Base-by-base conservation (phyloP, 2,329 filamentous ascomycete species). In the Aspergillus ustus region DNA sequence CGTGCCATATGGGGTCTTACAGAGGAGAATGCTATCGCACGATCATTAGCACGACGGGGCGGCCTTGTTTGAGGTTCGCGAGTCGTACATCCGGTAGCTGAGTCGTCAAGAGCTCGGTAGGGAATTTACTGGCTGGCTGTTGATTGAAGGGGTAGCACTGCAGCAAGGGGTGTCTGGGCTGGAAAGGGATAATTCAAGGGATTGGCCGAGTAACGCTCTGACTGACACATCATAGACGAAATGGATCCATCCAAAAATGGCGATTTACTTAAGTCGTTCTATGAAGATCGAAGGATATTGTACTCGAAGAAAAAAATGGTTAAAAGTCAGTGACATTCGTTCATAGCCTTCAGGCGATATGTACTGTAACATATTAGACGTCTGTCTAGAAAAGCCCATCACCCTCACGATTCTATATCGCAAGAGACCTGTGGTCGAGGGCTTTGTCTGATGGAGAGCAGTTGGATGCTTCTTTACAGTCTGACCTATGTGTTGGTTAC, bases 381-480 rank as follows among this genome's bases (percentile, higher is more conserved):
- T 56, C 46, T 44, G 52, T 59, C 45, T 53, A 52, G 43, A 48
- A 63, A 61, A 49, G 60, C 64, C 68, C 64, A 70, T 62, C 67
- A 66, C 68, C 68, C 66, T 61, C 57, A 22, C 50, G 48, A 51
- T 44, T 31, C 52, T 43, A 31, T 15, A 20, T 45, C 43, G 37
- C 48, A 59, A 31, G 49, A 63, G 51, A 57, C 55, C 52, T 20
- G 29, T 54, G 53, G 45, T 51, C 52, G 46, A 66, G 70, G 69
- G 72, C 62, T 70, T 70, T 73, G 65, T 69, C 61, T 69, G 72
- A 74, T 77, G 74, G 73, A 74, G 73, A 77, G 75, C 75, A 77
- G 75, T 77, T 77, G 74, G 75, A 77, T 77, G 75, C 75, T 77
- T 77, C 75, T 76, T 73, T 68, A 70, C 72, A 74, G 74, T 73